Percentiles rank a stretch among this genome's conserved stretches.
Evolutionary conservation across 140 eudicot species (phyloP).

Genomic region (Bidens hawaiensis): DNA sequence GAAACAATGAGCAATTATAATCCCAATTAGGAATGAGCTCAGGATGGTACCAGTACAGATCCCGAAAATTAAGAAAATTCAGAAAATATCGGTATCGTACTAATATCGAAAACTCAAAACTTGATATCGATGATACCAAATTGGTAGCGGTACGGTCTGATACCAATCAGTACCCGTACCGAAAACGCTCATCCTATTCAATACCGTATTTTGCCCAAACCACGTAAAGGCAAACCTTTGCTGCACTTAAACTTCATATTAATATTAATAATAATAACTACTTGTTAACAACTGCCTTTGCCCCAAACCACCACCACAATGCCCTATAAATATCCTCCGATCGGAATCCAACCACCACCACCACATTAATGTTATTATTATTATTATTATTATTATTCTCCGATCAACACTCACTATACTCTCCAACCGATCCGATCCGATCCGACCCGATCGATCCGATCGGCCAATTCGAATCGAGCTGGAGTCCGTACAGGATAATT

Average conservation of each 20-base stretch:
- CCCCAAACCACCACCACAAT: background rate
- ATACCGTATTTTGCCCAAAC: slow-evolving; percentile 24
- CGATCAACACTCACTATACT: slow-evolving; percentile 10
- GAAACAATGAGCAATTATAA: too few relatives aligned
- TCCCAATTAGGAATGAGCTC: too few relatives aligned
- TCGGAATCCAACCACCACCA: too few relatives aligned
- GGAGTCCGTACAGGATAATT: slow-evolving; percentile 62
- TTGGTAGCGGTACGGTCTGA: too few relatives aligned
- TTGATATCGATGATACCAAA: too few relatives aligned
- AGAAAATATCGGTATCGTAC: too few relatives aligned
- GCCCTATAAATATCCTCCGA: slow-evolving; percentile 4
- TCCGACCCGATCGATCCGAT: slow-evolving; percentile 1
- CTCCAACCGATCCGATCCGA: background rate
- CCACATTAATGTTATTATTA: too few relatives aligned
- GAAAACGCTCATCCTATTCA: too few relatives aligned
- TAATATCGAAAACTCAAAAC: too few relatives aligned
- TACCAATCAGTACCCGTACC: too few relatives aligned
- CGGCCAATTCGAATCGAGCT: slow-evolving; percentile 39
- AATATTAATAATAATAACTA: background rate
- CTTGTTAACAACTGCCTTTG: background rate
- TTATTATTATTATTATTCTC: slow-evolving; percentile 24
- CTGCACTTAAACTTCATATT: slow-evolving; percentile 21
- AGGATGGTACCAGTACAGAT: too few relatives aligned
- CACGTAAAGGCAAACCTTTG: slow-evolving; percentile 33
- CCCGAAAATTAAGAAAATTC: too few relatives aligned